Percentiles rank a stretch among this genome's conserved stretches.
Evolutionary conservation across 805 yeast genomes (phyloP).

Genomic region (Candida glaebosa): DNA sequence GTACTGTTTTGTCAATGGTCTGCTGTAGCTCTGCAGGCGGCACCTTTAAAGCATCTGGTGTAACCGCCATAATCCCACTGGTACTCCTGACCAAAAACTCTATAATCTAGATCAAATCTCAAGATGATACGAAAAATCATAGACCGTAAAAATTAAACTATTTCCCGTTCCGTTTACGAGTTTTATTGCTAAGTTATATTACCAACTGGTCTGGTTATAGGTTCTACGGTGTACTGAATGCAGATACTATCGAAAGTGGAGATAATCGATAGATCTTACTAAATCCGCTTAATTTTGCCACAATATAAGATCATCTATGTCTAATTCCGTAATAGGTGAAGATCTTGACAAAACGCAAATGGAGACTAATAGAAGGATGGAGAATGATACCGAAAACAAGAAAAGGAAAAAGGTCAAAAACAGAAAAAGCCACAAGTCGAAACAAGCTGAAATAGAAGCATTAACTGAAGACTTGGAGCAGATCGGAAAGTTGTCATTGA

Average conservation of each 20-base stretch:
- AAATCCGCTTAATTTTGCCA: background rate
- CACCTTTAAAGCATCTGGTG: conserved; percentile 12
- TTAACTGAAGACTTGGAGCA: conserved; percentile 48
- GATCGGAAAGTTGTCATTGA: conserved; percentile 41
- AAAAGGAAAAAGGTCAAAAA: background rate
- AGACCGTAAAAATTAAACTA: too few species aligned
- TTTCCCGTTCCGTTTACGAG: background rate
- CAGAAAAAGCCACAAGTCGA: background rate
- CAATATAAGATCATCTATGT: background rate
- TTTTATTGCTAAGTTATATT: background rate
- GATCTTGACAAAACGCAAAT: background rate
- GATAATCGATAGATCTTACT: too few species aligned
- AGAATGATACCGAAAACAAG: background rate
- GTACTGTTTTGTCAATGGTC: conserved; percentile 68
- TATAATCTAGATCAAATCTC: background rate
- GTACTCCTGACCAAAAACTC: too few species aligned
- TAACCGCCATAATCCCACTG: background rate
- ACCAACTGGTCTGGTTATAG: too few species aligned
- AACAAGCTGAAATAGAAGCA: conserved; percentile 27
- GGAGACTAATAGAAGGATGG: background rate
- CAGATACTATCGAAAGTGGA: too few species aligned
- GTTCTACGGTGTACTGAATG: too few species aligned
- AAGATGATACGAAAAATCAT: background rate
- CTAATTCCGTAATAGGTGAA: background rate
- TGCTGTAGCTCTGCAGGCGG: conserved; percentile 53